Evolutionary conservation across 805 yeast species (phyloP), one percentile per base, ranked within the genome.

Genomic region (Aciculoconidium aculeatum): DNA sequence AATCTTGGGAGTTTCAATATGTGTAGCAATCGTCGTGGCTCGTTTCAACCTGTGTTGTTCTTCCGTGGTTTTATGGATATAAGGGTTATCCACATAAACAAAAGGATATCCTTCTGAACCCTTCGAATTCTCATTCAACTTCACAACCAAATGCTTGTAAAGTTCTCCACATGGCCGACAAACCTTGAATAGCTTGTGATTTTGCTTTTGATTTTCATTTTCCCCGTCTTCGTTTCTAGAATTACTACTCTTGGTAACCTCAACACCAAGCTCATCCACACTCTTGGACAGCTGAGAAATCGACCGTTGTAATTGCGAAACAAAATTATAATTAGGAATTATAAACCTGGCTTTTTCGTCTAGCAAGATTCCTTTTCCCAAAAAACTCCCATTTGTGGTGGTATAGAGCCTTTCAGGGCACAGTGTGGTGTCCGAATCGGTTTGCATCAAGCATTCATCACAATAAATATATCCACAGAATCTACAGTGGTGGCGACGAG

Each of bases 401-500:
- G 34, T 26, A 24, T 30, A 36, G 5, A 31, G 18, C 7, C 37
- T 23, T 11, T 28, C 32, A 6, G 23, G 15, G n/a, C n/a, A n/a
- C n/a, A n/a, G n/a, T 6, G 36, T 37, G 3, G 31, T 33, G 11
- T 35, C 40, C 13, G n/a, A 16, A 15, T 40, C 44, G 12, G 25
- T 23, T 22, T 40, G 44, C 4, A 31, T 29, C 30, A 40, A 31
- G 16, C 44, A 40, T 20, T 30, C 38, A 20, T 23, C 49, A 38
- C 77, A 70, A 29, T 60, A 66, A 7, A 69, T 62, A 17, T 54
- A 53, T 3, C 77, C 77, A 45, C 77, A 70, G 35, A 63, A 70
- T 11, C 77, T 40, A 40, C 77, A 70, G 42, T 70, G 77, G 43
- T 70, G 77, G 30, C 66, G 55, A 20, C 58, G 35, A n/a, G n/a